Evolutionary conservation across 345 rosid genomes (phyloP).

Genomic region (Luvunga scandens): DNA sequence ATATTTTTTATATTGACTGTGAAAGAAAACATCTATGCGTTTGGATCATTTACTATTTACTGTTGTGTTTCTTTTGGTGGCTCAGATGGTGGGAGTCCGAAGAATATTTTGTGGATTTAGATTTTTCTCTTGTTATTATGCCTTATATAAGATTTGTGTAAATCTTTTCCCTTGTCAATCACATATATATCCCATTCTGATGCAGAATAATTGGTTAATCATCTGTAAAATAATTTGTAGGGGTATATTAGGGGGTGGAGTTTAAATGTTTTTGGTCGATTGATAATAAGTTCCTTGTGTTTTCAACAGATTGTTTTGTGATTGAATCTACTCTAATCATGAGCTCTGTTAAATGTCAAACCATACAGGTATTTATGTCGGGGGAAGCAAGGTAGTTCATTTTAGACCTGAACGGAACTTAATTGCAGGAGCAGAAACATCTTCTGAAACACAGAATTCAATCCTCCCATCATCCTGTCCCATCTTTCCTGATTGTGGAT

Average conservation of each 20-base stretch:
- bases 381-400: slow-evolving; percentile 98
- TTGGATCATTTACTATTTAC: not conserved
- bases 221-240: not conserved
- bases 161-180: not conserved
- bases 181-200: not conserved
- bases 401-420: slow-evolving; percentile 67
- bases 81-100: not conserved
- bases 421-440: slow-evolving; percentile 32
- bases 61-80: not conserved
- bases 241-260: not conserved
- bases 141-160: not conserved
- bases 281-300: not conserved
- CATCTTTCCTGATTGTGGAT: slow-evolving; percentile 87
- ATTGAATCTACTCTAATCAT: slow-evolving; percentile 8
- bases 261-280: not conserved
- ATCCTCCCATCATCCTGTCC: slow-evolving; percentile 52
- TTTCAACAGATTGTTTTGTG: not conserved
- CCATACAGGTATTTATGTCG: slow-evolving; percentile 77
- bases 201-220: too few species aligned
- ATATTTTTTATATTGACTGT: not conserved
- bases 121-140: not conserved
- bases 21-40: not conserved
- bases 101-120: not conserved
- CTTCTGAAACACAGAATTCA: slow-evolving; percentile 42
- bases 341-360: slow-evolving; percentile 6